phyloP scores from a whole-genome alignment of 2,329 filamentous ascomycete species.

The Ambrosiella xylebori region DNA sequence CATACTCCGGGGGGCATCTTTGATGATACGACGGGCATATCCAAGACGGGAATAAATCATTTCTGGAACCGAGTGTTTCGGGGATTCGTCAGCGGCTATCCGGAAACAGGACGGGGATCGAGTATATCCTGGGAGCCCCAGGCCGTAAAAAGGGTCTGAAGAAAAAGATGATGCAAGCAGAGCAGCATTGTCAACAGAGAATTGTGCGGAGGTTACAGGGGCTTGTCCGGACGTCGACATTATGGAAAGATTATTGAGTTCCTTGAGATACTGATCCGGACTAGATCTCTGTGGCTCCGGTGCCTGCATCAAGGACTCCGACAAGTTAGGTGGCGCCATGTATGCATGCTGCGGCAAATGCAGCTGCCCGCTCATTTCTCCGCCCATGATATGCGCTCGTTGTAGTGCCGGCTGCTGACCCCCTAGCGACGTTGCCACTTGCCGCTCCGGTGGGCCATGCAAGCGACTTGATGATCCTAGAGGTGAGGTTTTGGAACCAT shows the following conservation, averaged over 20 bases:
- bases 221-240: not conserved
- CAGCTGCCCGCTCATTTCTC: not conserved
- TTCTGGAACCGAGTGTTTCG: not conserved
- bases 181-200: not conserved
- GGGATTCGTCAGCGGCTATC: not conserved
- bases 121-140: not conserved
- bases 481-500: too few relatives aligned
- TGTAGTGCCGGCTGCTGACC: not conserved
- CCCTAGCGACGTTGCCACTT: not conserved
- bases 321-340: not conserved
- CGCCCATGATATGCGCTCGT: not conserved
- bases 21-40: constrained; percentile 33
- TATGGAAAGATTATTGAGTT: not conserved
- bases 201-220: not conserved
- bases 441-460: too few relatives aligned
- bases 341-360: not conserved
- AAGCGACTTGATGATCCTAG: too few relatives aligned
- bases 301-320: not conserved
- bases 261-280: not conserved
- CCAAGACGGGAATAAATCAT: constrained; percentile 20
- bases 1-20: constrained; percentile 31
- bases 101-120: not conserved
- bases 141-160: not conserved
- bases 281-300: not conserved
- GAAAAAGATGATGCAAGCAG: not conserved